Conservation (phyloP, 2,329 filamentous ascomycete genomes). For the Thelonectria blattea region DNA sequence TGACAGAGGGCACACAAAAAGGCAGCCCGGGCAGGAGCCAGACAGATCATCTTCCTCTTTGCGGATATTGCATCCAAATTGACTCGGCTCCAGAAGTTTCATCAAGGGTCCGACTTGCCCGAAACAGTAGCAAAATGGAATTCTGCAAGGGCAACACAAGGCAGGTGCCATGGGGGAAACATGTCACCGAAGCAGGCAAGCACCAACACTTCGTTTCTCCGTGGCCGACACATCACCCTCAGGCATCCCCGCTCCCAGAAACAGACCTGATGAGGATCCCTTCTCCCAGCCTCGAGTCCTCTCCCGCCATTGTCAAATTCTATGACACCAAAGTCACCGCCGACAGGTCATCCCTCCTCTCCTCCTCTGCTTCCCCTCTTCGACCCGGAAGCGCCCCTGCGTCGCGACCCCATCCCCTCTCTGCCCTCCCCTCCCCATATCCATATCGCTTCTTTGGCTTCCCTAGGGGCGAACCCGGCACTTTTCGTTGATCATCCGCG, state of each 20-base stretch:
- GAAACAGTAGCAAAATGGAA: conserved; percentile 20
- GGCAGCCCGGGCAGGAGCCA: background rate
- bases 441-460: conserved; percentile 19
- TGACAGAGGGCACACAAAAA: no score
- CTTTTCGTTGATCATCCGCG: conserved; percentile 31
- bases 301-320: conserved; percentile 7
- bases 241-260: background rate
- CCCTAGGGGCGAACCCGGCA: conserved; percentile 20
- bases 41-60: background rate
- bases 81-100: background rate
- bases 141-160: conserved; percentile 19
- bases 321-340: conserved; percentile 6
- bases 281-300: background rate
- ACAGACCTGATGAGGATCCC: background rate
- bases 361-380: conserved; percentile 1
- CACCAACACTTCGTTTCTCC: background rate
- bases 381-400: conserved; percentile 11
- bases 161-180: background rate
- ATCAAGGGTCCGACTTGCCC: conserved; percentile 5
- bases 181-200: background rate
- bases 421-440: conserved; percentile 7
- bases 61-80: background rate
- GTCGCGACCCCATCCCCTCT: conserved; percentile 17
- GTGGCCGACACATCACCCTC: background rate
- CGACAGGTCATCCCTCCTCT: background rate